Percentiles rank a stretch among this genome's conserved stretches.
phyloP scores from a whole-genome alignment of 768 basidiomycete species.

The Macrolepiota albuminosa region DNA sequence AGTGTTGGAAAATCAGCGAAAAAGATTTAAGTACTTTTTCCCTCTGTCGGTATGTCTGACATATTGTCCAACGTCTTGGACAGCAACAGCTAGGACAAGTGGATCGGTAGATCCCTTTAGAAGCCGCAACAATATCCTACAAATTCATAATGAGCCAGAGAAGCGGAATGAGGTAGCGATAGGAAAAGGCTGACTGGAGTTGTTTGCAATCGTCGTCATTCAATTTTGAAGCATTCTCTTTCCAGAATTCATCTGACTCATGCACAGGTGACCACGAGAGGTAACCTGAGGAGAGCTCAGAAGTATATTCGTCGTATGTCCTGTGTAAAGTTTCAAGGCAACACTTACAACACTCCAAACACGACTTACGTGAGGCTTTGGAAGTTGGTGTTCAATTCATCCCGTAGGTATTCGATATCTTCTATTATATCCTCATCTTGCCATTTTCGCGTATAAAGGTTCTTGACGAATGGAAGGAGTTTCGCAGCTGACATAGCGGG shows the following conservation, averaged over 20 bases:
- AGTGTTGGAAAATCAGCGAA: not conserved
- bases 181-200: conserved; percentile 56
- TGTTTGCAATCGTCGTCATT: conserved; percentile 83
- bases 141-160: not conserved
- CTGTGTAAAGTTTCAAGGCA: conserved; percentile 32
- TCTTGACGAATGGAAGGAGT: conserved; percentile 82
- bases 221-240: conserved; percentile 83
- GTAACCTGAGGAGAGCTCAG: conserved; percentile 86
- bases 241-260: conserved; percentile 97
- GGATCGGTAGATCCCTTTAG: conserved; percentile 69
- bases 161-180: not conserved
- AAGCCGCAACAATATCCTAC: conserved; percentile 69
- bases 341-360: not conserved
- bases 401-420: conserved; percentile 82
- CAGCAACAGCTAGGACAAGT: conserved; percentile 83
- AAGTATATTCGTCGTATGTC: conserved; percentile 94
- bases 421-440: conserved; percentile 94
- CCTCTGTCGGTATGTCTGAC: conserved; percentile 89
- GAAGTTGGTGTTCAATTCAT: conserved; percentile 81
- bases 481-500: conserved; percentile 90
- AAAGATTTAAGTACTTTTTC: conserved; percentile 61
- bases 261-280: conserved; percentile 96
- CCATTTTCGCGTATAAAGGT: conserved; percentile 81
- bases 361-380: conserved; percentile 81
- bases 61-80: conserved; percentile 91